Conservation (phyloP, 176 grass and related monocot species). For the Lolium perenne region DNA sequence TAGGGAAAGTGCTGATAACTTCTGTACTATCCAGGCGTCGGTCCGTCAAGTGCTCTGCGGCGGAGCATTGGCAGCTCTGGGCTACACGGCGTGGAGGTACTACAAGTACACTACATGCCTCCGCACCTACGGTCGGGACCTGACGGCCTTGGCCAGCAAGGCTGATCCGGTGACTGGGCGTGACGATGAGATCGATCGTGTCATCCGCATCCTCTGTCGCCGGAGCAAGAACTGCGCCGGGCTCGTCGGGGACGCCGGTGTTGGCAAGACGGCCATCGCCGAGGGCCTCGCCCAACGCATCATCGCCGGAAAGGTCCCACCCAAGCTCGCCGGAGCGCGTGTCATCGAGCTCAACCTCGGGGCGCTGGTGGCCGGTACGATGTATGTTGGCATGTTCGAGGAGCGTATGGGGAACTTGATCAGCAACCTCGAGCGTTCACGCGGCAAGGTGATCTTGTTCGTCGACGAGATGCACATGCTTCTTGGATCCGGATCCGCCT, state of each 20-base stretch:
- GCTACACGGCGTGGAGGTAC: background rate
- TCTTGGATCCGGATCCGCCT: background rate
- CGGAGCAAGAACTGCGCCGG: background rate
- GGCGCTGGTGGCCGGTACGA: background rate
- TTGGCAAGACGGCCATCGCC: background rate
- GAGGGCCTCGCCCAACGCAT: background rate
- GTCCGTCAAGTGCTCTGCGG: background rate
- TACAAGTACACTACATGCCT: background rate
- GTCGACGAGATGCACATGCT: conserved; percentile 4
- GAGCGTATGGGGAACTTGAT: background rate
- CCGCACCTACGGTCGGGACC: background rate
- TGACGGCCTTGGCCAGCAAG: background rate
- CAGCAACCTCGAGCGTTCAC: background rate
- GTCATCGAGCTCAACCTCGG: background rate
- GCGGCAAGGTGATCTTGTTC: background rate
- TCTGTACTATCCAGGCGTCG: background rate
- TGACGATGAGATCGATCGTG: background rate
- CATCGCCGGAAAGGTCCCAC: background rate
- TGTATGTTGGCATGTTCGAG: background rate
- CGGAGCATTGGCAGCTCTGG: background rate
- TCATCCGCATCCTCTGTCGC: background rate
- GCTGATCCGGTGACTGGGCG: background rate
- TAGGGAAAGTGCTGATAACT: too few species aligned
- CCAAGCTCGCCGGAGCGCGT: background rate
- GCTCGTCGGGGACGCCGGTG: background rate